A percentile compares a stretch with the other conserved stretches of the same genome.
phyloP scores from a whole-genome alignment of 108 stramenopile species.

The Cyclotella kingstonii region DNA sequence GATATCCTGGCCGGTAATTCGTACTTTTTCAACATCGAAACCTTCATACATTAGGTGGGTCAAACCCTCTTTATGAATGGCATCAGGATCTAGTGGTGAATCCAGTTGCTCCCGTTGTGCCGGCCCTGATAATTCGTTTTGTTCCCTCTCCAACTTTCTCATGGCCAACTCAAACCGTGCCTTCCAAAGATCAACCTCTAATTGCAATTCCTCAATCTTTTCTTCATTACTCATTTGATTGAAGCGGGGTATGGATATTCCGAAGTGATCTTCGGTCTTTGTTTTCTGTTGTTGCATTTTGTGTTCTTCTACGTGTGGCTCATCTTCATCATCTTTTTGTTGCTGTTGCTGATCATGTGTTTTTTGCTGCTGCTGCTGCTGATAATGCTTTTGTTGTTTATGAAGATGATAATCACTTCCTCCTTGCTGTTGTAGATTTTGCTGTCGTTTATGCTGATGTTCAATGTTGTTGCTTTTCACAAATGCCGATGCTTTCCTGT shows the following conservation, averaged over 20 bases:
- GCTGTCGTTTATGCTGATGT: not conserved
- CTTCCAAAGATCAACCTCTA: slow-evolving; percentile 18
- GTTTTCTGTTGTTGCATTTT: not conserved
- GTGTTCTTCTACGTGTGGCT: no score
- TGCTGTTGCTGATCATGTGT: no score
- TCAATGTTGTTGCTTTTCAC: not conserved
- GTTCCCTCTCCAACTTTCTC: not conserved
- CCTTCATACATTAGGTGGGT: slow-evolving; percentile 14
- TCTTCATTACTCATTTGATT: slow-evolving; percentile 4
- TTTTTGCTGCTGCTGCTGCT: no score
- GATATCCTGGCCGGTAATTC: slow-evolving; percentile 6
- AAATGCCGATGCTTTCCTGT: not conserved
- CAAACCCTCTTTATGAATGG: slow-evolving; percentile 8
- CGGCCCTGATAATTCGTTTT: not conserved
- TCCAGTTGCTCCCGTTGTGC: not conserved
- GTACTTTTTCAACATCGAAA: not conserved
- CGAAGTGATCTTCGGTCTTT: not conserved
- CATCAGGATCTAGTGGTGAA: not conserved
- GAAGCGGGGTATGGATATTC: not conserved
- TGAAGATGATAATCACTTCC: not conserved
- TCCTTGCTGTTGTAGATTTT: not conserved
- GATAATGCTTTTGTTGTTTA: no score
- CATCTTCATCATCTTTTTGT: no score
- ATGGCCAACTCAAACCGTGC: slow-evolving; percentile 29
- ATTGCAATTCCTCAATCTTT: slow-evolving; percentile 18